Evolutionary conservation across 352 stramenopile species (phyloP).

Genomic region (Phytophthora nicotianae): DNA sequence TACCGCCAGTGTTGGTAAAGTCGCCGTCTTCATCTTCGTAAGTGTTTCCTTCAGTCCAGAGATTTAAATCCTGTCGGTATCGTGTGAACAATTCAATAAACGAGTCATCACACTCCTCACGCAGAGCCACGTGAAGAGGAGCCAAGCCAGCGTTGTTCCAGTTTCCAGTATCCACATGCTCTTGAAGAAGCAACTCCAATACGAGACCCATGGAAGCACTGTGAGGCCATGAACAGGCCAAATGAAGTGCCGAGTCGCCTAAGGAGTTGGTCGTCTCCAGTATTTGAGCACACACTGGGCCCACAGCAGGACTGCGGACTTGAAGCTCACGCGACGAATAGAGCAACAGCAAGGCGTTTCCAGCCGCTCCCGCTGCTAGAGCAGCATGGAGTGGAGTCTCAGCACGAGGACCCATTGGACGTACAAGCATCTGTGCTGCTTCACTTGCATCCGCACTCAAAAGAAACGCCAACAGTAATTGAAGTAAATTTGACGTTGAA

Average conservation of each 20-base stretch:
- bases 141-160: constrained; percentile 59
- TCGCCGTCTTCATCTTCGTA: constrained; percentile 23
- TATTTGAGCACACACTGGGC: constrained; percentile 28
- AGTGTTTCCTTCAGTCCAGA: constrained; percentile 60
- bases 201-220: constrained; percentile 45
- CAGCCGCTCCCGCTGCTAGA: constrained; percentile 36
- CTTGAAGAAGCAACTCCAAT: constrained; percentile 48
- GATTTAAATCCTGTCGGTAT: constrained; percentile 61
- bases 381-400: constrained; percentile 58
- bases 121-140: constrained; percentile 65
- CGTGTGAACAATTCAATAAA: constrained; percentile 56
- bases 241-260: constrained; percentile 55
- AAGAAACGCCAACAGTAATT: constrained; percentile 52
- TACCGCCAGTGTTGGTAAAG: constrained; percentile 2
- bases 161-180: constrained; percentile 43
- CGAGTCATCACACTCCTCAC: constrained; percentile 41
- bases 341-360: constrained; percentile 54
- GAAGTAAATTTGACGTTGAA: constrained; percentile 42
- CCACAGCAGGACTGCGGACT: constrained; percentile 16
- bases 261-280: constrained; percentile 34
- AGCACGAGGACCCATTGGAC: constrained; percentile 21
- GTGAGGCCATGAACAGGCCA: constrained; percentile 49
- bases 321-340: constrained; percentile 36
- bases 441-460: constrained; percentile 12
- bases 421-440: constrained; percentile 28